A percentile compares a stretch with the other conserved stretches of the same genome.
Conservation (phyloP, 1,139 yeast species). For the Spathaspora sp. region DNA sequence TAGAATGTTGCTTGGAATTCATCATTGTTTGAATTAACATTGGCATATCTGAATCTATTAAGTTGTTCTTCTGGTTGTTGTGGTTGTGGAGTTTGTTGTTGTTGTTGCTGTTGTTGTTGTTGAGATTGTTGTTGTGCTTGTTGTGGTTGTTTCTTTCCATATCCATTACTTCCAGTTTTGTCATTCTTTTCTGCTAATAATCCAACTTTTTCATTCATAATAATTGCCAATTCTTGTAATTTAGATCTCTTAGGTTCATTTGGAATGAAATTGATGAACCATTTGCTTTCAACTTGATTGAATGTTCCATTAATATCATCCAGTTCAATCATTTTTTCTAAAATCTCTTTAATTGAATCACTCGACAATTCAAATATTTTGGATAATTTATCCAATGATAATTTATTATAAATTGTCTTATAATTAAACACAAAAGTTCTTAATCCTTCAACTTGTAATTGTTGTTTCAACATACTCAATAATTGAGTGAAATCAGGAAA, state of each 20-base stretch:
- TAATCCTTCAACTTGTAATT: slow-evolving; percentile 86
- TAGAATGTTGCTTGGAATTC: slow-evolving; percentile 42
- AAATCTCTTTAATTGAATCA: slow-evolving; percentile 57
- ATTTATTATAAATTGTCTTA: slow-evolving; percentile 71
- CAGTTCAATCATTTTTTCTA: slow-evolving; percentile 71
- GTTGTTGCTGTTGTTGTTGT: slow-evolving; percentile 34
- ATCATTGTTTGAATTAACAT: slow-evolving; percentile 46
- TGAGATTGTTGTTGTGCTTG: slow-evolving; percentile 36
- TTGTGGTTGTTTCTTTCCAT: slow-evolving; percentile 42
- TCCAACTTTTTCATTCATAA: slow-evolving; percentile 83
- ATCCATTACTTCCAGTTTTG: slow-evolving; percentile 77
- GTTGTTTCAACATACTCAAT: slow-evolving; percentile 67
- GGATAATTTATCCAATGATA: slow-evolving; percentile 69
- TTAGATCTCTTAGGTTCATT: slow-evolving; percentile 80
- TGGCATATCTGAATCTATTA: slow-evolving; percentile 47
- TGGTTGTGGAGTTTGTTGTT: slow-evolving; percentile 34
- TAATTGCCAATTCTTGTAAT: slow-evolving; percentile 85
- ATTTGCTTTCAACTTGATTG: slow-evolving; percentile 49
- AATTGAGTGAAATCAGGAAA: slow-evolving; percentile 68
- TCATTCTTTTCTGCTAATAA: slow-evolving; percentile 84
- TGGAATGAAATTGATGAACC: slow-evolving; percentile 58
- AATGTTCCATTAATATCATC: slow-evolving; percentile 70
- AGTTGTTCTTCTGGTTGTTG: slow-evolving; percentile 32
- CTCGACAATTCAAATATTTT: slow-evolving; percentile 63
- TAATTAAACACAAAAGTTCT: slow-evolving; percentile 87